Percentiles rank a stretch among this genome's conserved stretches.
Evolutionary conservation across 805 yeast species (phyloP).

Genomic region (Peterozyma xylosa): DNA sequence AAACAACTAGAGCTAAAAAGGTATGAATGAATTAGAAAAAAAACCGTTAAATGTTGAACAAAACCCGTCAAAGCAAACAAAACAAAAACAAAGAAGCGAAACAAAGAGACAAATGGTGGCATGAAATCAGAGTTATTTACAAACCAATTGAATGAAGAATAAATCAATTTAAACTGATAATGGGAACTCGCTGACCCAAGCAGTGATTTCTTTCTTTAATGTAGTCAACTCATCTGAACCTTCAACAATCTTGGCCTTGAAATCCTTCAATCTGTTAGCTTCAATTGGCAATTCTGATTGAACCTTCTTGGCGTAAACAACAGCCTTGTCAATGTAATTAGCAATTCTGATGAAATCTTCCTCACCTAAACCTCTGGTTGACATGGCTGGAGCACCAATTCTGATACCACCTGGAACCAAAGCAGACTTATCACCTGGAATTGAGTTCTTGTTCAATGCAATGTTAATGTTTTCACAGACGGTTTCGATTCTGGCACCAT

Average conservation of each 20-base stretch:
- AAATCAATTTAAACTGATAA: constrained; percentile 36
- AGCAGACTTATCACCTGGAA: constrained; percentile 97
- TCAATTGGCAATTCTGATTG: constrained; percentile 82
- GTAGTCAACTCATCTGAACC: constrained; percentile 62
- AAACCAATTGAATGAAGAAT: background rate
- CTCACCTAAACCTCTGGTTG: constrained; percentile 92
- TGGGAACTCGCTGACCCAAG: constrained; percentile 90
- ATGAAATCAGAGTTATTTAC: background rate
- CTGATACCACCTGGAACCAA: constrained; percentile 96
- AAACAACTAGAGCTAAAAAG: no score
- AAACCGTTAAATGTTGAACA: no score
- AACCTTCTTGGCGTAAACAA: constrained; percentile 62
- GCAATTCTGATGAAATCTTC: constrained; percentile 79
- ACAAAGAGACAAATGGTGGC: background rate
- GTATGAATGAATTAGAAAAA: no score
- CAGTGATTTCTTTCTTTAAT: constrained; percentile 70
- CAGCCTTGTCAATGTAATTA: constrained; percentile 73
- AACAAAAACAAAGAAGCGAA: background rate
- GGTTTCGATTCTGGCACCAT: constrained; percentile 95
- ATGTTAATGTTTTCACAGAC: constrained; percentile 91
- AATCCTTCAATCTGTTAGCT: constrained; percentile 93
- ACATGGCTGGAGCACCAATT: constrained; percentile 98
- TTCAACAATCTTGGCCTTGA: constrained; percentile 72
- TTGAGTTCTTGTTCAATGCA: constrained; percentile 94
- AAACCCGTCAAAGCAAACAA: no score